These are phyloP conservation scores for Kodamaea kaohsiungensis DNA, from an alignment of 805 yeast genomes.

Conservation along the genomic window DNA sequence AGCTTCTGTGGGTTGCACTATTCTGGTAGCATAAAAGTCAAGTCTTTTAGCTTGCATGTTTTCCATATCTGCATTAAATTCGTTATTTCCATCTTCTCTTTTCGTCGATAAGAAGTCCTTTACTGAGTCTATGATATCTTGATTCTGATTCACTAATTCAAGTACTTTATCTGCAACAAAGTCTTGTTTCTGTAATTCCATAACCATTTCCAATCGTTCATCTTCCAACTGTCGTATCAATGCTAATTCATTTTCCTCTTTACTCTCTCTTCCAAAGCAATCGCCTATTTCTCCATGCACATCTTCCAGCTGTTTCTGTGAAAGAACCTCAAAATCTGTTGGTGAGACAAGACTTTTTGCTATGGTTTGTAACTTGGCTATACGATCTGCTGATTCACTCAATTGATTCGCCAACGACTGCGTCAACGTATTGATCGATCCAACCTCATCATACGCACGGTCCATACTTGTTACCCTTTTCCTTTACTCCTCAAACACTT, in stretches of 20 bases:
- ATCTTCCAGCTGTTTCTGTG: background rate
- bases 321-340: slow-evolving; percentile 15
- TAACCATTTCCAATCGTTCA: slow-evolving; percentile 30
- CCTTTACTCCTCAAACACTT: background rate
- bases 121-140: slow-evolving; percentile 34
- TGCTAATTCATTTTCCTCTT: background rate
- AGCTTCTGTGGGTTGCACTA: slow-evolving; percentile 6
- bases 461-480: slow-evolving; percentile 20
- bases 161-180: slow-evolving; percentile 29
- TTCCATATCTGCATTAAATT: background rate
- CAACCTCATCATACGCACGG: slow-evolving; percentile 20
- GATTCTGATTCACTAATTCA: slow-evolving; percentile 35
- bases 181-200: slow-evolving; percentile 44
- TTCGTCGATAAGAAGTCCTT: slow-evolving; percentile 27
- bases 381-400: slow-evolving; percentile 20
- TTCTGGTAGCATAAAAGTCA: background rate
- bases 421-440: slow-evolving; percentile 17
- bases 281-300: background rate
- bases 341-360: slow-evolving; percentile 20
- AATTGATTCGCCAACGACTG: slow-evolving; percentile 20
- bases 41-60: background rate
- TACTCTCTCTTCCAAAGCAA: background rate
- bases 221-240: slow-evolving; percentile 23
- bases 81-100: slow-evolving; percentile 9
- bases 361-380: slow-evolving; percentile 19